Evolutionary conservation across 352 stramenopile species (phyloP).

Genomic region (Bremia lactucae): DNA sequence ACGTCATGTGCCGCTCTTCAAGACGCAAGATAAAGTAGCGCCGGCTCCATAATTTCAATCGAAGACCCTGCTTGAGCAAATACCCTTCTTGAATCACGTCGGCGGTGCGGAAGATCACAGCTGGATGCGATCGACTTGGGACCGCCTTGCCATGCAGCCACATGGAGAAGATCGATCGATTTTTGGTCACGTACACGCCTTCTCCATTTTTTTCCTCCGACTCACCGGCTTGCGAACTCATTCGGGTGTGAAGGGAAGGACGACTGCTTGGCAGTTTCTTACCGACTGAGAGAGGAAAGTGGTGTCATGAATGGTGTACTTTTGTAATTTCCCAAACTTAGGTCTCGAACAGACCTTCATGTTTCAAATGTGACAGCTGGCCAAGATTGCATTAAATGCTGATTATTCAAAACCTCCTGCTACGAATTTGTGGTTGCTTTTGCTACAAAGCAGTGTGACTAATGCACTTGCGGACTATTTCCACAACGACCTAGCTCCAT

Average conservation of each 20-base stretch:
- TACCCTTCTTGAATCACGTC: constrained; percentile 83
- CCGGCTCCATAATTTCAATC: constrained; percentile 71
- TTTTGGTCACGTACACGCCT: constrained; percentile 81
- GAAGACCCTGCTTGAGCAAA: constrained; percentile 71
- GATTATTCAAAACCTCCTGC: background rate
- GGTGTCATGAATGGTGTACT: background rate
- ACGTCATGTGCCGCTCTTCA: constrained; percentile 82
- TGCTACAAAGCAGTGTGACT: too few relatives aligned
- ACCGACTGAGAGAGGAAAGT: too few relatives aligned
- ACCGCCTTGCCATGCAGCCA: constrained; percentile 74
- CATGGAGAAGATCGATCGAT: constrained; percentile 74
- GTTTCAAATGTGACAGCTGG: background rate
- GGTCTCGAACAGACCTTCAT: background rate
- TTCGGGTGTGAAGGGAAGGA: background rate
- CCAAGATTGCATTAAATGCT: background rate
- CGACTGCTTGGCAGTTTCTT: constrained; percentile 15
- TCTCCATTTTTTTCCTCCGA: constrained; percentile 29
- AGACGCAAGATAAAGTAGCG: constrained; percentile 82
- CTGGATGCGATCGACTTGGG: constrained; percentile 31
- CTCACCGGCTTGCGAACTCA: constrained; percentile 15
- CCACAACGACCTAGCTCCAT: too few relatives aligned
- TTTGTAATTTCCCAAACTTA: background rate
- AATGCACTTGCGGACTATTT: too few relatives aligned
- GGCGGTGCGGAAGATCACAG: constrained; percentile 64
- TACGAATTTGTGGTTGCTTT: too few relatives aligned